Conservation (phyloP, 2,329 filamentous ascomycete species). For the Microthyrium microscopicum region DNA sequence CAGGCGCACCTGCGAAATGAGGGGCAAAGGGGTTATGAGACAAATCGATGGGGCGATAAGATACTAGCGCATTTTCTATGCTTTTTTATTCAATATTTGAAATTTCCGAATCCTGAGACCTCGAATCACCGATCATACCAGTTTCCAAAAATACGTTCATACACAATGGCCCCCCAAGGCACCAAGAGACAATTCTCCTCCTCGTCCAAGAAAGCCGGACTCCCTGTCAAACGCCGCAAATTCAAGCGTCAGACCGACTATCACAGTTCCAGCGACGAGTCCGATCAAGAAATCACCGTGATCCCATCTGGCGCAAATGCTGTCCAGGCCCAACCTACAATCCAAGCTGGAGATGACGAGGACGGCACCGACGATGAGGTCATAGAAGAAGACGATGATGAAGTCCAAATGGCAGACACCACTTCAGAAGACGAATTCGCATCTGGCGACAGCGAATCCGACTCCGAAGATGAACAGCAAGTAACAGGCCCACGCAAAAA, state of each 20-base stretch:
- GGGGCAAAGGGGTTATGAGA: too few relatives aligned
- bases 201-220: constrained; percentile 29
- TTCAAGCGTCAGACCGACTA: constrained; percentile 47
- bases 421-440: constrained; percentile 13
- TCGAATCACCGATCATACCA: too few relatives aligned
- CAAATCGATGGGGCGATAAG: too few relatives aligned
- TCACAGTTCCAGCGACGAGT: constrained; percentile 46
- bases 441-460: too few relatives aligned
- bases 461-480: constrained; percentile 13
- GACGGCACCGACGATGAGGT: constrained; percentile 7
- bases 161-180: constrained; percentile 44
- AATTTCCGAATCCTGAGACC: too few relatives aligned
- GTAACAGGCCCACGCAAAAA: constrained; percentile 26
- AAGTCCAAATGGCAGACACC: constrained; percentile 16
- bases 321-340: constrained; percentile 17
- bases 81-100: too few relatives aligned
- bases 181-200: constrained; percentile 31
- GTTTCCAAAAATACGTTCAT: too few relatives aligned
- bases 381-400: constrained; percentile 13
- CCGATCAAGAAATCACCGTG: constrained; percentile 21
- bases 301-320: constrained; percentile 23
- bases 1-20: too few relatives aligned
- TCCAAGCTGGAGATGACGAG: too few relatives aligned
- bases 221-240: too few relatives aligned
- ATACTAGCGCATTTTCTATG: too few relatives aligned